These are phyloP conservation scores for Colletotrichum paranaense DNA, from an alignment of 2,329 filamentous ascomycete genomes.

Conservation along the genomic window DNA sequence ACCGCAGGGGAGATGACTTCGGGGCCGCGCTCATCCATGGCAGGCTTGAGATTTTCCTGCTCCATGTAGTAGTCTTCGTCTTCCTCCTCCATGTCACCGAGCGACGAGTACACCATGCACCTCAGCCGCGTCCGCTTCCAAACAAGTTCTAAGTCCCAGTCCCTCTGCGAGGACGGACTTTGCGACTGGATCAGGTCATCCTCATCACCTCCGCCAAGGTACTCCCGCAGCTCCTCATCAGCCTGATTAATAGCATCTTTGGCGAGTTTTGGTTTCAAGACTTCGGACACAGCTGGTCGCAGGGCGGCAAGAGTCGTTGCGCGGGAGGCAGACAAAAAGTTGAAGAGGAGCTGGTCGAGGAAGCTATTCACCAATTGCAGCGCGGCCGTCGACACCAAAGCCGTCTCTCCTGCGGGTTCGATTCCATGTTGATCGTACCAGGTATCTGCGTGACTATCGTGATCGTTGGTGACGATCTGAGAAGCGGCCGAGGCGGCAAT, in stretches of 20 bases:
- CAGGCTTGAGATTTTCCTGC: constrained; percentile 76
- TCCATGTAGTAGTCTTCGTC: constrained; percentile 92
- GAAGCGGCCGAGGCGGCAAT: constrained; percentile 90
- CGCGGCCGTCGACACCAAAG: constrained; percentile 78
- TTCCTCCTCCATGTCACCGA: constrained; percentile 97
- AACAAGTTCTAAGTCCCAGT: constrained; percentile 91
- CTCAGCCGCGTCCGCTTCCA: constrained; percentile 94
- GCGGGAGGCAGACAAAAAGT: constrained; percentile 82
- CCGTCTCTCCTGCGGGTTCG: constrained; percentile 74
- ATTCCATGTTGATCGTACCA: constrained; percentile 77
- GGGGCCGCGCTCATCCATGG: constrained; percentile 66
- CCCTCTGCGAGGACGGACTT: constrained; percentile 61
- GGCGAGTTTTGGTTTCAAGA: constrained; percentile 90
- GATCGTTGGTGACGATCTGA: constrained; percentile 90
- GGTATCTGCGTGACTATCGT: constrained; percentile 78
- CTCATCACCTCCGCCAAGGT: constrained; percentile 82
- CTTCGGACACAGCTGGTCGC: constrained; percentile 84
- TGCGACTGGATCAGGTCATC: constrained; percentile 74
- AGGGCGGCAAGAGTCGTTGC: constrained; percentile 81
- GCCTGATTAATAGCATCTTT: constrained; percentile 85
- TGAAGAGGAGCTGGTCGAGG: constrained; percentile 92
- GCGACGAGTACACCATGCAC: constrained; percentile 97
- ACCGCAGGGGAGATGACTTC: constrained; percentile 88
- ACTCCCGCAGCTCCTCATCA: constrained; percentile 88
- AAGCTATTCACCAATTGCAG: constrained; percentile 89